Conservation (phyloP, 2,329 filamentous ascomycete species). For the Trichophyton verrucosum region DNA sequence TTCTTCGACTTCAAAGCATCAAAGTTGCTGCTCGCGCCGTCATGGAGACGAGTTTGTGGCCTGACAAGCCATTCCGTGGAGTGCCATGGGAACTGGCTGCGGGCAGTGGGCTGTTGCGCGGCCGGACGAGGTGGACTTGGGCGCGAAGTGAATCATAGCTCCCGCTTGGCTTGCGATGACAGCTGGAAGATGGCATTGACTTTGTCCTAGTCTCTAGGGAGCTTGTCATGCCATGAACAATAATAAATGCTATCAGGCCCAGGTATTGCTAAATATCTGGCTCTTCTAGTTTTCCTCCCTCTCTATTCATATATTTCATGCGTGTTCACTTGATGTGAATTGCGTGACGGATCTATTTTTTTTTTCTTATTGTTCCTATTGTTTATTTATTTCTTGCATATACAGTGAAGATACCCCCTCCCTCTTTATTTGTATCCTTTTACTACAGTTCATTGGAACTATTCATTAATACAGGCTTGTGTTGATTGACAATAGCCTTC, state of each 20-base stretch:
- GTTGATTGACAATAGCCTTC: background rate
- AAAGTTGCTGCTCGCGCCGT: background rate
- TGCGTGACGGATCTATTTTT: background rate
- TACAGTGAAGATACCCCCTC: background rate
- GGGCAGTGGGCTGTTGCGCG: background rate
- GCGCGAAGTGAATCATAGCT: constrained; percentile 3
- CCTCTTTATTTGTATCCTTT: background rate
- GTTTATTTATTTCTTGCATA: background rate
- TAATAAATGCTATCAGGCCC: background rate
- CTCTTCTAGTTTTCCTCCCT: background rate
- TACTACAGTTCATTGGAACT: background rate
- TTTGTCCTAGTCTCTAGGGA: background rate
- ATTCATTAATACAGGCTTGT: background rate
- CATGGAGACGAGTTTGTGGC: background rate
- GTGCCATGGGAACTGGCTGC: background rate
- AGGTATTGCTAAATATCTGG: background rate
- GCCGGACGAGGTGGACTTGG: background rate
- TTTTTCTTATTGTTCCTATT: constrained; percentile 3
- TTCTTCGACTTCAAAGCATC: background rate
- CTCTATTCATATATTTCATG: background rate
- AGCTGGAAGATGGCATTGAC: background rate
- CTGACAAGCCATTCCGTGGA: background rate
- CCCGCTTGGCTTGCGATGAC: background rate
- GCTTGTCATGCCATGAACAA: background rate
- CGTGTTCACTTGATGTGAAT: constrained; percentile 5